Conservation (phyloP, 208 protist species). For the Acanthamoeba triangularis region DNA sequence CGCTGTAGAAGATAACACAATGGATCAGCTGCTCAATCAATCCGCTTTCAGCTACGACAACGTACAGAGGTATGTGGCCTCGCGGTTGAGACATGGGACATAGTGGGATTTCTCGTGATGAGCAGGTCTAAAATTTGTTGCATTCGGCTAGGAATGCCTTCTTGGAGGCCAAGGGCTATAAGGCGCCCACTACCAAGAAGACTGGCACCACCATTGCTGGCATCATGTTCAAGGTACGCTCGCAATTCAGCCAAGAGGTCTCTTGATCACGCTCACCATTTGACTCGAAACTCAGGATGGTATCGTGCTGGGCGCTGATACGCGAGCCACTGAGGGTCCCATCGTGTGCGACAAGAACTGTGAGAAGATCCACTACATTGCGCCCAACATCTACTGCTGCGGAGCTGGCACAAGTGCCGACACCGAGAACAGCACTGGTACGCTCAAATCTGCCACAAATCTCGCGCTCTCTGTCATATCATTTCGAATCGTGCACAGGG, state of each 20-base stretch:
- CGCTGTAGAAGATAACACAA: background rate
- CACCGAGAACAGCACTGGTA: conserved; percentile 95
- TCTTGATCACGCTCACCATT: background rate
- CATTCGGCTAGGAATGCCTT: conserved; percentile 32
- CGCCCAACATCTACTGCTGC: conserved; percentile 99
- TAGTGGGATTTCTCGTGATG: background rate
- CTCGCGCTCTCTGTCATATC: background rate
- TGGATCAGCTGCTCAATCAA: conserved; percentile 30
- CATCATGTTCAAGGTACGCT: conserved; percentile 96
- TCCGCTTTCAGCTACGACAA: conserved; percentile 27
- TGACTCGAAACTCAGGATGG: conserved; percentile 91
- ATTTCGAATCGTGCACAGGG: background rate
- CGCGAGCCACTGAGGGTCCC: conserved; percentile 98
- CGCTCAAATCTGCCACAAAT: background rate
- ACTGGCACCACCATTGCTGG: conserved; percentile 99
- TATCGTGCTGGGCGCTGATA: conserved; percentile 99
- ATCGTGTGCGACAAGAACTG: conserved; percentile 99
- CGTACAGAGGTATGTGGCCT: conserved; percentile 16
- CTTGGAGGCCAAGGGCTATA: conserved; percentile 74
- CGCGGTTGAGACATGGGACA: too few species aligned
- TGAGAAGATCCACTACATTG: conserved; percentile 99
- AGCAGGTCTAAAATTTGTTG: background rate
- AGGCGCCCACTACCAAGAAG: conserved; percentile 92
- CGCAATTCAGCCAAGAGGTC: background rate
- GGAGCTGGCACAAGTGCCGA: conserved; percentile 99